phyloP scores from a whole-genome alignment of 306 rosid species.

The Cicer yamashitae region DNA sequence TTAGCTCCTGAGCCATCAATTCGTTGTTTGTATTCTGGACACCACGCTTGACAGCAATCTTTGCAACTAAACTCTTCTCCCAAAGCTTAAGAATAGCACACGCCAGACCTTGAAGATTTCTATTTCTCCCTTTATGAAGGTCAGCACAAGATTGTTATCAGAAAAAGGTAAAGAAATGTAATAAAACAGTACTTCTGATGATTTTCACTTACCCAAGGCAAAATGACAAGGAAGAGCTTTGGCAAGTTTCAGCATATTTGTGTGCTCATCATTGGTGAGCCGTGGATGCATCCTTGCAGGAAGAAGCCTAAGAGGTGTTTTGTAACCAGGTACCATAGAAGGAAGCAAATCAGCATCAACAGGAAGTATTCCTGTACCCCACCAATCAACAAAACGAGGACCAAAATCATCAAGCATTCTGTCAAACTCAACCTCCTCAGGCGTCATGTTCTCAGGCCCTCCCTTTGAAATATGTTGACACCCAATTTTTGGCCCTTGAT shows the following conservation, averaged over 20 bases:
- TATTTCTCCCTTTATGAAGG: constrained; percentile 76
- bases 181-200: constrained; percentile 32
- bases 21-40: constrained; percentile 95
- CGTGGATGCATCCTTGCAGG: constrained; percentile 81
- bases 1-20: constrained; percentile 90
- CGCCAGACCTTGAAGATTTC: constrained; percentile 96
- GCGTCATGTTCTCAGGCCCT: constrained; percentile 56
- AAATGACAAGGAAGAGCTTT: constrained; percentile 93
- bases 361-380: constrained; percentile 96
- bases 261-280: constrained; percentile 80
- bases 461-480: constrained; percentile 49
- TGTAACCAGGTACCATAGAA: constrained; percentile 77
- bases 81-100: constrained; percentile 81
- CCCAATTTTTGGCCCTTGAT: constrained; percentile 60
- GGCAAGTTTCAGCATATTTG: constrained; percentile 77
- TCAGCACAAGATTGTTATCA: constrained; percentile 41
- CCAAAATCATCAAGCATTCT: constrained; percentile 81
- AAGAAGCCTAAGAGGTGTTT: constrained; percentile 88
- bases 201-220: constrained; percentile 75
- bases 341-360: constrained; percentile 95
- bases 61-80: constrained; percentile 90
- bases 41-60: constrained; percentile 95
- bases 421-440: constrained; percentile 78
- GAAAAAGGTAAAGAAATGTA: constrained; percentile 10
- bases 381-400: constrained; percentile 92